phyloP scores from a whole-genome alignment of 1,139 yeast genomes.

The Protomyces arabidopsidicola region DNA sequence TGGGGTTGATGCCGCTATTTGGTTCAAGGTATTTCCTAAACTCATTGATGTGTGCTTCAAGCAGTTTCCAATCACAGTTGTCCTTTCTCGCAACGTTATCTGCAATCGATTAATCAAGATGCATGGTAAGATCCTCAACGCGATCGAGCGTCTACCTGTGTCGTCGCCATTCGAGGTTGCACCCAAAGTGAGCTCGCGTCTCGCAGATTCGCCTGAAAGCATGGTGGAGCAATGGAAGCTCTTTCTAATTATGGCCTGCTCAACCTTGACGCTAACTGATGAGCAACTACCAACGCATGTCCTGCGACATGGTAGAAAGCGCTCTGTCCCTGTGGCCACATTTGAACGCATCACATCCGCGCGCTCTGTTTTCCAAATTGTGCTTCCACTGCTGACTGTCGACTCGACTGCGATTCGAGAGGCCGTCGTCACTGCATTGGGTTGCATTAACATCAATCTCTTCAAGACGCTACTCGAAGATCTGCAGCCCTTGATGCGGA shows the following conservation, averaged over 20 bases:
- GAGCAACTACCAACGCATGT: slow-evolving; percentile 51
- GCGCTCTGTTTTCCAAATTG: slow-evolving; percentile 80
- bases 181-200: slow-evolving; percentile 37
- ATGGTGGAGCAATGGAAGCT: slow-evolving; percentile 84
- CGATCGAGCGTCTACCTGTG: slow-evolving; percentile 41
- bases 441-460: slow-evolving; percentile 85
- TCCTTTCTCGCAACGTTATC: slow-evolving; percentile 85
- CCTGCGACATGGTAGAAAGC: slow-evolving; percentile 60
- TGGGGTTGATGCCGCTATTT: slow-evolving; percentile 69
- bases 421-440: slow-evolving; percentile 78
- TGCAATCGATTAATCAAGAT: slow-evolving; percentile 84
- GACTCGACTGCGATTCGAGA: slow-evolving; percentile 71
- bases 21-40: slow-evolving; percentile 85
- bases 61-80: slow-evolving; percentile 87
- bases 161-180: slow-evolving; percentile 32
- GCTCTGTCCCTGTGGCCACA: slow-evolving; percentile 43
- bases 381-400: slow-evolving; percentile 70
- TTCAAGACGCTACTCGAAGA: slow-evolving; percentile 78
- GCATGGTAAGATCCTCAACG: slow-evolving; percentile 64
- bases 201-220: slow-evolving; percentile 56
- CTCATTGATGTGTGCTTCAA: slow-evolving; percentile 68
- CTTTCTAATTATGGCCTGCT: slow-evolving; percentile 84
- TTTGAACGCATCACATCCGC: slow-evolving; percentile 77
- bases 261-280: slow-evolving; percentile 81
- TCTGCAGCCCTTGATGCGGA: slow-evolving; percentile 54